Conservation (phyloP, 2,329 filamentous ascomycete genomes). For the Colletotrichum endophyticum region DNA sequence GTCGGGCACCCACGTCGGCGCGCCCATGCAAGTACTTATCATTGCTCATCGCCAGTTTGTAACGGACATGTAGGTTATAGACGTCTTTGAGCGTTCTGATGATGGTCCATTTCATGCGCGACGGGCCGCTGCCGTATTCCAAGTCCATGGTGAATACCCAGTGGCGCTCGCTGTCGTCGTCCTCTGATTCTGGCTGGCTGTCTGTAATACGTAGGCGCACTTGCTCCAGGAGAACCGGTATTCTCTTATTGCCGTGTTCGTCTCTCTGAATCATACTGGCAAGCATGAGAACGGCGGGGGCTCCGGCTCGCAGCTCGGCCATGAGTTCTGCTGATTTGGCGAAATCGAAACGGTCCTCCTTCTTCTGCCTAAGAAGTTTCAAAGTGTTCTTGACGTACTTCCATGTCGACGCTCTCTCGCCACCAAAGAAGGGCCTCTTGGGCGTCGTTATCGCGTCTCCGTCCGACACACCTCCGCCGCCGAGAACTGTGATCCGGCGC, state of each 20-base stretch:
- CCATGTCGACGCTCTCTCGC: constrained; percentile 81
- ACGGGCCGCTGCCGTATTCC: constrained; percentile 94
- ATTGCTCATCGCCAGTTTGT: constrained; percentile 84
- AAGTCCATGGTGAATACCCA: constrained; percentile 89
- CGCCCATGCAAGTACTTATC: constrained; percentile 80
- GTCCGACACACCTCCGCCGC: constrained; percentile 69
- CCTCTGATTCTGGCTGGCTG: constrained; percentile 69
- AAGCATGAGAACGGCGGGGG: constrained; percentile 90
- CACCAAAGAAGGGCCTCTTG: constrained; percentile 60
- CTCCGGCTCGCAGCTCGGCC: constrained; percentile 90
- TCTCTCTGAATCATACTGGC: constrained; percentile 98
- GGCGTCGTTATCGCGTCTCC: constrained; percentile 63
- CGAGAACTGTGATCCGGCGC: constrained; percentile 69
- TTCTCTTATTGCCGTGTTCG: constrained; percentile 92
- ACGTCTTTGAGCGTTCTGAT: constrained; percentile 88
- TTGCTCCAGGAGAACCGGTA: constrained; percentile 94
- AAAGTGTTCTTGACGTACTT: constrained; percentile 89
- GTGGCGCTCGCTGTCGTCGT: constrained; percentile 70
- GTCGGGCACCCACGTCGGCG: constrained; percentile 67
- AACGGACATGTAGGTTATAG: constrained; percentile 89
- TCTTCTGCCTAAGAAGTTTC: constrained; percentile 79
- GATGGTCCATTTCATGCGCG: constrained; percentile 96
- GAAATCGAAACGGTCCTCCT: constrained; percentile 88
- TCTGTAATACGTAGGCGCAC: constrained; percentile 87
- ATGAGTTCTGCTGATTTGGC: constrained; percentile 96